These are phyloP conservation scores for fission yeast (Schizosaccharomyces pombe) DNA, from an alignment of 805 yeast genomes.

Conservation along the genomic window DNA sequence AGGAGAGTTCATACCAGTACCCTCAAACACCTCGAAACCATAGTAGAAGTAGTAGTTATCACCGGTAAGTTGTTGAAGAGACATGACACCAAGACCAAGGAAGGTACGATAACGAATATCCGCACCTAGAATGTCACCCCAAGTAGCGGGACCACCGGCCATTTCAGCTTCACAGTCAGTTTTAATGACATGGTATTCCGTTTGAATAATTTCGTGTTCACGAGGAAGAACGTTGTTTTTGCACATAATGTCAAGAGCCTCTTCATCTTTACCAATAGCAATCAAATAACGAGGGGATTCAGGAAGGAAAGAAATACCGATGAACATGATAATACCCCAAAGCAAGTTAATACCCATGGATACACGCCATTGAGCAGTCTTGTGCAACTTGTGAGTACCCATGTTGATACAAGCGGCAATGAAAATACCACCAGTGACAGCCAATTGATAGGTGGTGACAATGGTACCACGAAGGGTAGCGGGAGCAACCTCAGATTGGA, in stretches of 20 bases:
- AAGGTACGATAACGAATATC: slow-evolving; percentile 15
- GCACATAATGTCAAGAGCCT: slow-evolving; percentile 41
- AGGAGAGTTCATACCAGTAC: slow-evolving; percentile 38
- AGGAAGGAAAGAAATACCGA: slow-evolving; percentile 46
- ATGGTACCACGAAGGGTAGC: slow-evolving; percentile 57
- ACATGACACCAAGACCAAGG: slow-evolving; percentile 50
- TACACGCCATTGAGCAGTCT: slow-evolving; percentile 35
- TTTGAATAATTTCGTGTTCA: slow-evolving; percentile 16
- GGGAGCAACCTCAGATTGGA: slow-evolving; percentile 60
- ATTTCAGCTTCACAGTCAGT: slow-evolving; percentile 28
- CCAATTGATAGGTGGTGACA: slow-evolving; percentile 53
- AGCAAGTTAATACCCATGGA: slow-evolving; percentile 48
- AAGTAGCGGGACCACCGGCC: slow-evolving; percentile 27
- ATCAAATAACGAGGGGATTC: slow-evolving; percentile 57
- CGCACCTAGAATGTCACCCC: slow-evolving; percentile 28
- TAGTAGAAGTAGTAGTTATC: slow-evolving; percentile 76
- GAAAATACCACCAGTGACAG: slow-evolving; percentile 48
- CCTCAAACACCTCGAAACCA: slow-evolving; percentile 58
- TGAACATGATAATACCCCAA: slow-evolving; percentile 36
- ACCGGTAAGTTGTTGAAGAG: slow-evolving; percentile 76
- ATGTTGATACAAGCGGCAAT: slow-evolving; percentile 47
- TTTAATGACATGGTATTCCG: slow-evolving; percentile 17
- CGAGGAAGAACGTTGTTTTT: background rate
- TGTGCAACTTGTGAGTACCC: slow-evolving; percentile 28
- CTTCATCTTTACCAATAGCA: slow-evolving; percentile 28